Evolutionary conservation across 768 basidiomycete species (phyloP), one percentile per base, ranked within the genome.

Genomic region (Lactarius quietus): DNA sequence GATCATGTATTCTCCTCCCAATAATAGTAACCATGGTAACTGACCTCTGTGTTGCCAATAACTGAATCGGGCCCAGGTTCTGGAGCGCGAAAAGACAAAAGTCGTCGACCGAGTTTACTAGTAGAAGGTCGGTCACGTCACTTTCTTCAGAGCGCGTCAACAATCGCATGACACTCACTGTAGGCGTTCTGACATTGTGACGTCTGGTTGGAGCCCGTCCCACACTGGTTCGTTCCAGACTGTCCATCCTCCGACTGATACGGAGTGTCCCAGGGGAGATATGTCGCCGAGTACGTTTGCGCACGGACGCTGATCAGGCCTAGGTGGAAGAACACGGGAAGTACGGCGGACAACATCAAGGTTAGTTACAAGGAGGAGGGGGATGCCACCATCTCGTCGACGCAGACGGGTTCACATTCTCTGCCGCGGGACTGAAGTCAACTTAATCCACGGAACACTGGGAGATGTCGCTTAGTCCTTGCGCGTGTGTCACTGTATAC

Each of bases 401-500:
- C 29, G 88, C 93, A 67, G 80, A 83, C 29, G 78, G 84, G 0
- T 75, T 78, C 41, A 81, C 79, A 82, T 14, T 76, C 81, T 52
- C 69, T 74, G 66, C 45, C 71, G 71, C 70, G 61, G 69, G 71
- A 68, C 61, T 72, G 66, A 70, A 73, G 12, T 3, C 79, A 85
- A 36, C 92, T n/a, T n/a, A n/a, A n/a, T n/a, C n/a, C n/a, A n/a
- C 94, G 0, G 82, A 78, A 56, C 95, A 94, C 73, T 98, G 96
- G 96, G 78, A 81, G 48, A 82, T 82, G 26, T 72, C 96, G 17
- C 79, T 86, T 79, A 6, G 6, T 18, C 26, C 4, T 6, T 56
- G 10, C 55, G 57, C 14, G n/a, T 28, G 62, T 60, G 60, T 23
- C 62, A 41, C 12, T 26, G 15, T 20, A 36, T 20, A 36, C 36